Conservation (phyloP, 2,329 filamentous ascomycete species). For the Pseudogymnoascus sp. region DNA sequence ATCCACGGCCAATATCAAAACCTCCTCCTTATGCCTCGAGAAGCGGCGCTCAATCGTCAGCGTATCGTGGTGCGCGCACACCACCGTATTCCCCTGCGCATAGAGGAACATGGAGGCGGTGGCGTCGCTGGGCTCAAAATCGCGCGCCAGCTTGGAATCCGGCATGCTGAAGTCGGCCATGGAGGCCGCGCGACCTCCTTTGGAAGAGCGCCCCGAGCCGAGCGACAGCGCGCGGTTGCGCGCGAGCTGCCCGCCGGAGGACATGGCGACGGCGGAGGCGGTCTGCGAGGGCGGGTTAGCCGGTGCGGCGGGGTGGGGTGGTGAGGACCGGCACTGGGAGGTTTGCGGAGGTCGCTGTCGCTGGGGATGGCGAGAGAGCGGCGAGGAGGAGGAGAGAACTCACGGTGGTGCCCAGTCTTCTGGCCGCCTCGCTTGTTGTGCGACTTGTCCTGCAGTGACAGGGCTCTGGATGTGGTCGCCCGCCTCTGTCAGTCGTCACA, state of each 20-base stretch:
- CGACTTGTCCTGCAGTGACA: conserved; percentile 25
- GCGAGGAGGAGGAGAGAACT: conserved; percentile 2
- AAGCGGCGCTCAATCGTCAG: conserved; percentile 84
- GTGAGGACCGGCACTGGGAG: background rate
- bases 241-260: conserved; percentile 44
- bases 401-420: conserved; percentile 13
- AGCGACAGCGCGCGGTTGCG: conserved; percentile 54
- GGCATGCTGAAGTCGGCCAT: conserved; percentile 49
- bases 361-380: background rate
- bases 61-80: conserved; percentile 89
- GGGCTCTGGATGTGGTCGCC: conserved; percentile 29
- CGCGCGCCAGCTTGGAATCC: conserved; percentile 41
- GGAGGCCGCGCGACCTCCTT: conserved; percentile 36
- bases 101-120: conserved; percentile 89
- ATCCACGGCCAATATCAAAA: conserved; percentile 79
- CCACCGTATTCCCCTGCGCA: conserved; percentile 70
- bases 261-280: conserved; percentile 44
- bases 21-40: conserved; percentile 72
- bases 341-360: conserved; percentile 8
- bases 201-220: conserved; percentile 50
- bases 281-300: conserved; percentile 23
- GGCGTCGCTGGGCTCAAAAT: conserved; percentile 82
- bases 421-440: conserved; percentile 25
- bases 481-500: conserved; percentile 25
- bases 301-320: conserved; percentile 21